These are phyloP conservation scores for Cercospora zeina DNA, from an alignment of 2,329 filamentous ascomycete species.

Conservation along the genomic window DNA sequence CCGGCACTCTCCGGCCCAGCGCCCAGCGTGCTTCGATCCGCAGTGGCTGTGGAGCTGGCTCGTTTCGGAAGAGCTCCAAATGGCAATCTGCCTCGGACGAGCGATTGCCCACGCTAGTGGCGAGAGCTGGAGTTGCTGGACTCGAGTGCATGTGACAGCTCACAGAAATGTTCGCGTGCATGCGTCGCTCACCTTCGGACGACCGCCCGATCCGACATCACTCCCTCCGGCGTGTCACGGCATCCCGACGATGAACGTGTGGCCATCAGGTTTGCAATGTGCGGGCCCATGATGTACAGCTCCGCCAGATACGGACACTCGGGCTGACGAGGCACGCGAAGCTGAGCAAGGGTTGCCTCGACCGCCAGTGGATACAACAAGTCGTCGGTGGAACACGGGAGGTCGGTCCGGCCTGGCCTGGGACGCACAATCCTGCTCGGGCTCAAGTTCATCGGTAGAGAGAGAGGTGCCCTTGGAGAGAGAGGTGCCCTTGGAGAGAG, in stretches of 20 bases:
- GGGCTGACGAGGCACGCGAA: neutral
- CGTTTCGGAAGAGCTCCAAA: slow-evolving; percentile 2
- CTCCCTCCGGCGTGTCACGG: neutral
- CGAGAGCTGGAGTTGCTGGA: neutral
- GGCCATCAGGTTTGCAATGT: neutral
- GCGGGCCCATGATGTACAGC: neutral
- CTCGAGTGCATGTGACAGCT: slow-evolving; percentile 4
- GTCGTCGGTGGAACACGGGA: too few relatives aligned
- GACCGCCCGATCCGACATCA: neutral
- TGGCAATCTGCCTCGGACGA: neutral
- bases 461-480: too few relatives aligned
- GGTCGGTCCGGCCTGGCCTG: too few relatives aligned
- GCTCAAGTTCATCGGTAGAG: neutral
- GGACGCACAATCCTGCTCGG: too few relatives aligned
- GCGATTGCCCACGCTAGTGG: slow-evolving; percentile 2
- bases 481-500: too few relatives aligned
- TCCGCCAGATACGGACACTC: neutral
- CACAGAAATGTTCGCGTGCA: neutral
- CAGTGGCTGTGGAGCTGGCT: slow-evolving; percentile 5
- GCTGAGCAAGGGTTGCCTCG: neutral
- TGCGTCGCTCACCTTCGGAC: neutral
- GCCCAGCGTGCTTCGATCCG: neutral
- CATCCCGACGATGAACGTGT: neutral
- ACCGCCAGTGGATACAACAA: neutral
- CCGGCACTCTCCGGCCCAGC: slow-evolving; percentile 11